Conservation (phyloP, 2,329 filamentous ascomycete genomes). For the Aspergillus novofumigatus region DNA sequence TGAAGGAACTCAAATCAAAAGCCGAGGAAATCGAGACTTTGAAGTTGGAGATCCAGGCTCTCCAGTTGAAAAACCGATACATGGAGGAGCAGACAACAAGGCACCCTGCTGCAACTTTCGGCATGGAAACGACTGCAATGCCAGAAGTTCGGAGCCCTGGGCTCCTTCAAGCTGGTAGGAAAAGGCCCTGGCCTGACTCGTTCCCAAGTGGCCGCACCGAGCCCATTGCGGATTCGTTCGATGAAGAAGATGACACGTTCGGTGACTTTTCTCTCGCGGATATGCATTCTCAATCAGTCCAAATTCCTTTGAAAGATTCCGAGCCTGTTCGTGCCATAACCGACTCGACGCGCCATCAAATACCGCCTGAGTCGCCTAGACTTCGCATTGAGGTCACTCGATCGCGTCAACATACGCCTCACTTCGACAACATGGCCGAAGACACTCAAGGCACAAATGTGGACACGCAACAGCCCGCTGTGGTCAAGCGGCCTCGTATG, state of each 20-base stretch:
- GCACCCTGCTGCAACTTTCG: slow-evolving; percentile 7
- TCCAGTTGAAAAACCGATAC: slow-evolving; percentile 34
- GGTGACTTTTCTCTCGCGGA: slow-evolving; percentile 25
- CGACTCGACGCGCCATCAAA: slow-evolving; percentile 5
- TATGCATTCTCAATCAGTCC: slow-evolving; percentile 16
- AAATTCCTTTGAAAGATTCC: slow-evolving; percentile 22
- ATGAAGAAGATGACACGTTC: slow-evolving; percentile 26
- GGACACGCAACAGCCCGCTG: slow-evolving; percentile 16
- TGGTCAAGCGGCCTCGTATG: slow-evolving; percentile 30
- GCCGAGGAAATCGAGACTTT: slow-evolving; percentile 37
- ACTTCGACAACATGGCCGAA: background rate
- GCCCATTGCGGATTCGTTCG: slow-evolving; percentile 31
- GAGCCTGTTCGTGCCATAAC: slow-evolving; percentile 1
- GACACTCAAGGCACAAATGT: background rate
- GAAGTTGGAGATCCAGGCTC: slow-evolving; percentile 35
- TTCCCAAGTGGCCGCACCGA: slow-evolving; percentile 21
- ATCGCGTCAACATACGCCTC: slow-evolving; percentile 5
- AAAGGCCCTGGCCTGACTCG: slow-evolving; percentile 29
- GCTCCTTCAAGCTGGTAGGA: slow-evolving; percentile 30
- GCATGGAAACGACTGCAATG: slow-evolving; percentile 10
- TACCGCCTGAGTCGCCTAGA: slow-evolving; percentile 6
- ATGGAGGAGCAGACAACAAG: slow-evolving; percentile 26
- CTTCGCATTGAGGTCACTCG: slow-evolving; percentile 15
- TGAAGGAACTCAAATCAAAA: slow-evolving; percentile 37
- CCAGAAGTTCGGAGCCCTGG: slow-evolving; percentile 32